Evolutionary conservation across 2,329 filamentous ascomycete species (phyloP), one percentile per base, ranked within the genome.

Genomic region (Exophiala alcalophila): DNA sequence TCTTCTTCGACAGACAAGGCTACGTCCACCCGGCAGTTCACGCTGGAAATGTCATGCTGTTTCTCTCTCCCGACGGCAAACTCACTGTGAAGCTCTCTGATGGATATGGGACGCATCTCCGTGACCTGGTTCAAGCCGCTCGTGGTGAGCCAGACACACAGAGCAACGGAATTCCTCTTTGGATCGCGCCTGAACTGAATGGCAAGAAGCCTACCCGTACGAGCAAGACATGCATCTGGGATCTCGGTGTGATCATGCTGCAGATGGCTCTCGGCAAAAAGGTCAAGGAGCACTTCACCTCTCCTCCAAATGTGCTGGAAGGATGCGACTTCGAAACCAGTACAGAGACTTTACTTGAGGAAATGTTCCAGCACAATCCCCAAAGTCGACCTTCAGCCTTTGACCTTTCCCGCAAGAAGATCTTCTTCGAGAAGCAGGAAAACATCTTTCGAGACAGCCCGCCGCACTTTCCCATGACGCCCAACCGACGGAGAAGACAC

Each of bases 201-300:
- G 78, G 75, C 46, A 82, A 77, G 19, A 74, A 74, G 20, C 71
- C 59, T 23, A 60, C 63, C 25, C 62, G 63, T 38, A 84, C 62
- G 73, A 83, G 66, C 57, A 95, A 95, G 62, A 87, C 88, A 0
- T 92, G 97, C 61, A 79, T 97, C 6, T 98, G 92, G 92, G 86
- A 96, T 54, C 81, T 98, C 57, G 92, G 92, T 4, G 80, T 96
- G 20, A 78, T 96, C 4, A 86, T 96, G 56, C 65, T 95, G 26
- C 91, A 98, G 62, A 96, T 97, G 88, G 77, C 92, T 3, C 91
- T 96, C 61, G 92, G 92, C 2, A 72, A 88, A 23, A 80, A 88
- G 53, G 78, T 88, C 5, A 72, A 84, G 12, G 75, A 83, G 46
- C 84, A 82, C 45, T 91, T 92, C 62, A 81, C 82, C 11, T 94